Evolutionary conservation across 2,329 filamentous ascomycete genomes (phyloP), one percentile per base, ranked within the genome.

Genomic region (Diaporthe caulivora): DNA sequence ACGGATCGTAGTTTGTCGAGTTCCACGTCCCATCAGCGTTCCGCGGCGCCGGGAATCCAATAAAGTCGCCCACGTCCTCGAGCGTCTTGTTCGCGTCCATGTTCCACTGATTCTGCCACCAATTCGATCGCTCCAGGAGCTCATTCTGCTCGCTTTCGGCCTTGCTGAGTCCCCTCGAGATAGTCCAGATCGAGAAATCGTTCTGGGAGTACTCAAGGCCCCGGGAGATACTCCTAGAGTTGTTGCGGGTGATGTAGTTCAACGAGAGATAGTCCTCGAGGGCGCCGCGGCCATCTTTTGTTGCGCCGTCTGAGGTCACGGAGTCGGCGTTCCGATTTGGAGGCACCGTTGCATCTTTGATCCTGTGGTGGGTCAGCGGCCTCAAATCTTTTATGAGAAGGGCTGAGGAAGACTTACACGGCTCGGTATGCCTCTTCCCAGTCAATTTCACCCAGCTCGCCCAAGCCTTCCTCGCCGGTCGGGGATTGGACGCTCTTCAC

Each of bases 141-240:
- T 57, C 31, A 3, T 57, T 29, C 26, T 72, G 71, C 5, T 62
- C 71, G 4, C n/a, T 49, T 2, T 40, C 71, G 8, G 53, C 21
- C 44, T 49, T 53, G 7, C 21, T 26, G 13, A 72, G 31, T 1
- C 71, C 71, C 44, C 70, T 72, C 1, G 88, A 87, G 13, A 90
- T 84, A 75, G 88, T 85, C 54, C 86, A 84, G n/a, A 90, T 79
- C 0, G 81, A 83, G 72, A 89, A 90, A 76, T 90, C 88, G 75
- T 90, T 88, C 68, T 83, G 83, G 0, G 86, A 81, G 76, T 89
- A 89, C 75, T 89, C 87, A 0, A 88, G 82, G 0, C 86, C 86
- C 1, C 87, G 80, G 1, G 84, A 87, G 1, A 89, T 85, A 0
- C 86, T 85, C 10, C 88, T 82, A 0, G 81, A 83, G 75, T 83